Percentiles rank a stretch among this genome's conserved stretches.
Conservation (phyloP, 2,329 filamentous ascomycete species). For the Fusarium palustre region DNA sequence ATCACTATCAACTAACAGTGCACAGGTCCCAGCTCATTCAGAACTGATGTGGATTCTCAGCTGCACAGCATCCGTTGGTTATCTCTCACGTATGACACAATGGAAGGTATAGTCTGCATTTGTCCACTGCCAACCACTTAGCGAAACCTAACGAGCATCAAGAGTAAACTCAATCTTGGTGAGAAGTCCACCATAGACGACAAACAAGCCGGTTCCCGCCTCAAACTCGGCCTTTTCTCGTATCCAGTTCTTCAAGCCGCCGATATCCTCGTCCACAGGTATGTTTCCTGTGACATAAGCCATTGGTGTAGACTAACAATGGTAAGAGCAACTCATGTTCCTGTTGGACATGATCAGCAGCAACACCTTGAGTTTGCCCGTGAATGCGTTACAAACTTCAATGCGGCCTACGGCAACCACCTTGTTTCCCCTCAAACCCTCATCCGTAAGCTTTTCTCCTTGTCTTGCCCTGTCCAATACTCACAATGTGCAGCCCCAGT, state of each 20-base stretch:
- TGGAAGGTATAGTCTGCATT: constrained; percentile 78
- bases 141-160: constrained; percentile 12
- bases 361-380: constrained; percentile 96
- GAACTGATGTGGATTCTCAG: constrained; percentile 98
- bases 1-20: not conserved
- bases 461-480: not conserved
- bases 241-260: constrained; percentile 97
- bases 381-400: constrained; percentile 88
- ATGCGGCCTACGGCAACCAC: constrained; percentile 75
- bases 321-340: constrained; percentile 85
- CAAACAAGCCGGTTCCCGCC: constrained; percentile 65
- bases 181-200: constrained; percentile 70
- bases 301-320: constrained; percentile 4
- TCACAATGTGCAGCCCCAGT: constrained; percentile 68
- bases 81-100: constrained; percentile 98
- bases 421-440: constrained; percentile 77
- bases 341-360: constrained; percentile 93
- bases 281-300: not conserved
- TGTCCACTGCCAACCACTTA: not conserved
- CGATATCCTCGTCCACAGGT: constrained; percentile 89
- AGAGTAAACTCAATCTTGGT: constrained; percentile 79
- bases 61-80: constrained; percentile 90
- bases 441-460: constrained; percentile 66
- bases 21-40: constrained; percentile 78
- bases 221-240: constrained; percentile 92